Conservation (phyloP, 495 filamentous ascomycete species). For the Hypoxylon cercidicola region DNA sequence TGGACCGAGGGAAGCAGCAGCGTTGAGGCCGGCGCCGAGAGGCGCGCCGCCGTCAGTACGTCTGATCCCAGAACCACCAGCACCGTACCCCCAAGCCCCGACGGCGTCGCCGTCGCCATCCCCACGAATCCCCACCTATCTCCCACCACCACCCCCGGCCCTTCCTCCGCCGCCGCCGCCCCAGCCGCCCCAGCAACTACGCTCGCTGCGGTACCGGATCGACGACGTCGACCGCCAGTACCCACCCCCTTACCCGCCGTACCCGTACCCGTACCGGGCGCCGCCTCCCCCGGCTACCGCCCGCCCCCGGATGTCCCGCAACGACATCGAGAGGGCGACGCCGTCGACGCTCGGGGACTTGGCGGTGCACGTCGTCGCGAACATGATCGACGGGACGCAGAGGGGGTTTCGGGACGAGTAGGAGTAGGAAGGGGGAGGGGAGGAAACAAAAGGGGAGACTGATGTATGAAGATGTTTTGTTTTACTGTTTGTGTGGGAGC, state of each 20-base stretch:
- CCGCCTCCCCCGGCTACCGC: not conserved
- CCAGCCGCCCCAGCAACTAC: constrained; percentile 6
- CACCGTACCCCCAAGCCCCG: not conserved
- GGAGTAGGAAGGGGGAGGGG: not conserved
- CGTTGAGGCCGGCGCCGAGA: constrained; percentile 1
- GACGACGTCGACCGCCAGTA: constrained; percentile 1
- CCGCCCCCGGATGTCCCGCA: not conserved
- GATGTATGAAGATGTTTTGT: constrained; percentile 11
- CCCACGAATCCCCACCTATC: not conserved
- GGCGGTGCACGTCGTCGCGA: constrained; percentile 35
- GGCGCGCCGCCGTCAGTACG: not conserved
- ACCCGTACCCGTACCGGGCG: not conserved
- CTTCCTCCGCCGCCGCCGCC: constrained; percentile 1
- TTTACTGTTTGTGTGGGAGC: too few species aligned
- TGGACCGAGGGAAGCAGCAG: not conserved
- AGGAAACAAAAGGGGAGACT: not conserved
- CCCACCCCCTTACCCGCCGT: not conserved
- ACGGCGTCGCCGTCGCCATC: not conserved
- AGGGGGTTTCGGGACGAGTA: constrained; percentile 21
- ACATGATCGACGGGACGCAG: constrained; percentile 41
- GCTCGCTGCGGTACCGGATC: constrained; percentile 26
- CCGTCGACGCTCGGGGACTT: constrained; percentile 20
- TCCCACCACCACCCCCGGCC: not conserved
- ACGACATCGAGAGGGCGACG: constrained; percentile 2
- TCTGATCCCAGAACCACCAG: not conserved